Conservation (phyloP, 1,284 basidiomycete species). For the Athelia psychrophila region DNA sequence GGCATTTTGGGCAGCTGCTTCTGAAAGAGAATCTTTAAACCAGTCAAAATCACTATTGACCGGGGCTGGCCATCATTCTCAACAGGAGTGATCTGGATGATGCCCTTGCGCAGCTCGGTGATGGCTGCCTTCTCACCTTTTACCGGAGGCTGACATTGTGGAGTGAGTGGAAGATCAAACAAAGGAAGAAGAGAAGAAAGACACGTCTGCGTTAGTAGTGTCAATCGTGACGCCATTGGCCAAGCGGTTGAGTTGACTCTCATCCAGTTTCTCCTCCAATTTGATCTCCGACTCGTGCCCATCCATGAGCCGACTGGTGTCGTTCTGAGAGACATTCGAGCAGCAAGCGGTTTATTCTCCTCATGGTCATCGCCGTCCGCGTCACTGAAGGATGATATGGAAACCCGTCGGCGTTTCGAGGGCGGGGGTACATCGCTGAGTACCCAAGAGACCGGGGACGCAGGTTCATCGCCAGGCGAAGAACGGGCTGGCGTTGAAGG, state of each 20-base stretch:
- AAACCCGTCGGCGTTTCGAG: constrained; percentile 47
- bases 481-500: constrained; percentile 24
- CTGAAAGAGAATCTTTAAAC: constrained; percentile 96
- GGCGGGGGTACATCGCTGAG: constrained; percentile 49
- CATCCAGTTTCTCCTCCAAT: constrained; percentile 76
- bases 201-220: constrained; percentile 37
- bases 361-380: constrained; percentile 43
- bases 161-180: not conserved
- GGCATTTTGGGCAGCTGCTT: constrained; percentile 99
- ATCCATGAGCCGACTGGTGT: constrained; percentile 25
- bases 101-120: constrained; percentile 78
- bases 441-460: constrained; percentile 57
- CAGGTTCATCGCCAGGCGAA: constrained; percentile 30
- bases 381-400: constrained; percentile 41
- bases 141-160: constrained; percentile 35
- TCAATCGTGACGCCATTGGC: constrained; percentile 82
- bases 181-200: constrained; percentile 32
- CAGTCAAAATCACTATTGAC: constrained; percentile 85
- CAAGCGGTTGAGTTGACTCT: constrained; percentile 66
- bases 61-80: constrained; percentile 80
- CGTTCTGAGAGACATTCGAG: constrained; percentile 36
- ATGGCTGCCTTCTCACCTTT: constrained; percentile 78
- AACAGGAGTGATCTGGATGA: constrained; percentile 87
- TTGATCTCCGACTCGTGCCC: constrained; percentile 59
- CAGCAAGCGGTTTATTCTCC: constrained; percentile 61